Percentiles rank a stretch among this genome's conserved stretches.
These are phyloP conservation scores for Ilex asprella DNA, from an alignment of 257 asterid genomes.

Conservation along the genomic window DNA sequence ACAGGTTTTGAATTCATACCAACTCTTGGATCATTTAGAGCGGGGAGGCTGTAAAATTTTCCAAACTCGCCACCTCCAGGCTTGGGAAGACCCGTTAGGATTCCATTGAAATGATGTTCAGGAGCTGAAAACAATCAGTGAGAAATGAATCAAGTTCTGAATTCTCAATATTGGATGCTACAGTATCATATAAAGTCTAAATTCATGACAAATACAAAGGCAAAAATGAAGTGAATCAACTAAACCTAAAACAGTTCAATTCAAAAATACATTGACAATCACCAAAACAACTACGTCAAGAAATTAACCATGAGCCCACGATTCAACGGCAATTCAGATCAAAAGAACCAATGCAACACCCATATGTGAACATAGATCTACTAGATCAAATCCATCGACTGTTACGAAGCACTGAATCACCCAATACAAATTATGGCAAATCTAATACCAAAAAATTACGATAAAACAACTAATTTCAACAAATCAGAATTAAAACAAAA, in stretches of 20 bases:
- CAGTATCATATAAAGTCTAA: too few species aligned
- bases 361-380: not conserved
- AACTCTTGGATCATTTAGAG: constrained; percentile 77
- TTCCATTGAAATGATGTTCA: constrained; percentile 61
- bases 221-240: not conserved
- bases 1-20: constrained; percentile 35
- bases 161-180: constrained; percentile 1
- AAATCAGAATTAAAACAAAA: not conserved
- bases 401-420: too few species aligned
- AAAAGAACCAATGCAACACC: not conserved
- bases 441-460: constrained; percentile 3
- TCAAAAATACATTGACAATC: not conserved
- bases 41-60: constrained; percentile 81
- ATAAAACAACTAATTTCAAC: not conserved
- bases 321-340: not conserved
- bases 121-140: constrained; percentile 43
- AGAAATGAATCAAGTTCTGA: not conserved
- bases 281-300: not conserved
- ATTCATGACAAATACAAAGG: not conserved
- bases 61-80: constrained; percentile 92
- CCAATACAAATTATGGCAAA: not conserved
- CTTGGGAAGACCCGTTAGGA: constrained; percentile 68
- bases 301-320: not conserved
- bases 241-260: not conserved
- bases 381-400: too few species aligned